Conservation (phyloP, 192 early-diverging fungal species). For the Entomortierella parvispora region DNA sequence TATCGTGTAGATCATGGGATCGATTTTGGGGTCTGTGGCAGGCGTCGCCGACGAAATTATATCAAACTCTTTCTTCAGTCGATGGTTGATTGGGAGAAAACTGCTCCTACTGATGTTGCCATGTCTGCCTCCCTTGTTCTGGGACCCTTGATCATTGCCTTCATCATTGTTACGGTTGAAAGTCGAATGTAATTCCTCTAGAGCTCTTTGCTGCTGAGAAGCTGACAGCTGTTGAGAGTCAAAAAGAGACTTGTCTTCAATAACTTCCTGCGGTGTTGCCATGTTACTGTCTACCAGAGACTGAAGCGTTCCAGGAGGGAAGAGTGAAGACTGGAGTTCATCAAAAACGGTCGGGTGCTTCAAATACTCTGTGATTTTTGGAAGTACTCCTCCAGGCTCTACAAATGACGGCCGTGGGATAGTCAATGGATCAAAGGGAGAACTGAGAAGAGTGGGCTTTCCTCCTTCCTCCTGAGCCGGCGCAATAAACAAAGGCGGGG, state of each 20-base stretch:
- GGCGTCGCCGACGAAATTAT: slow-evolving; percentile 4
- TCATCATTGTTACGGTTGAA: background rate
- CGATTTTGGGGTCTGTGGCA: slow-evolving; percentile 27
- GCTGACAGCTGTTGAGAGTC: background rate
- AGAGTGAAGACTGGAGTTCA: slow-evolving; percentile 48
- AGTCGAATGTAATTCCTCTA: background rate
- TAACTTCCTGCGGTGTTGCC: slow-evolving; percentile 40
- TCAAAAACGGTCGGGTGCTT: slow-evolving; percentile 46
- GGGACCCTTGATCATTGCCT: too few species aligned
- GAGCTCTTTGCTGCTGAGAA: background rate
- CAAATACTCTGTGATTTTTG: slow-evolving; percentile 39
- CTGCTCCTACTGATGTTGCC: background rate
- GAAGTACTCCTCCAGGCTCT: slow-evolving; percentile 17
- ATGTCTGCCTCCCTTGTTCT: too few species aligned
- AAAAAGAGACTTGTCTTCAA: slow-evolving; percentile 25
- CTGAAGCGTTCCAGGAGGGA: slow-evolving; percentile 41
- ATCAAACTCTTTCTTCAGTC: slow-evolving; percentile 25
- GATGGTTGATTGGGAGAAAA: slow-evolving; percentile 1
- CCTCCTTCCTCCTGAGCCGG: slow-evolving; percentile 1
- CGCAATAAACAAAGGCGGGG: slow-evolving; percentile 19
- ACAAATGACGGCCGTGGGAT: slow-evolving; percentile 16
- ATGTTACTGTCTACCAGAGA: slow-evolving; percentile 29
- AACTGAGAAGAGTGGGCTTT: background rate
- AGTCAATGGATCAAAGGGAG: slow-evolving; percentile 12
- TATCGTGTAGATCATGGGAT: slow-evolving; percentile 33